A percentile compares a stretch with the other conserved stretches of the same genome.
phyloP scores from a whole-genome alignment of 164 flowering plant species.

The Vitis rupestris region DNA sequence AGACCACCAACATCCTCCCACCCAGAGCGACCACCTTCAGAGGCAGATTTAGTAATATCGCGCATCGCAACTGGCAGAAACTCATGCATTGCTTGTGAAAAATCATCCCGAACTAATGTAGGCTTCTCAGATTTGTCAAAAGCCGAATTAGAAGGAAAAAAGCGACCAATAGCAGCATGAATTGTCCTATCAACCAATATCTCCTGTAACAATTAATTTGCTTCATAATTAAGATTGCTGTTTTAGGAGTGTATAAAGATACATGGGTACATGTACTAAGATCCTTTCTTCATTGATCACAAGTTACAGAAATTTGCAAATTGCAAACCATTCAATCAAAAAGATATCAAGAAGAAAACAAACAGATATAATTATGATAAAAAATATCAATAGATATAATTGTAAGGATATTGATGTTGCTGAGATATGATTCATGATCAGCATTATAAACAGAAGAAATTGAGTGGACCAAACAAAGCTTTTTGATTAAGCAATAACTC shows the following conservation, averaged over 20 bases:
- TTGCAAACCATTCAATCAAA: background rate
- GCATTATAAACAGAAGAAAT: background rate
- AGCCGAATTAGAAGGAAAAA: slow-evolving; percentile 36
- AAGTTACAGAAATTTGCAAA: background rate
- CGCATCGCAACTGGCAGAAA: slow-evolving; percentile 96
- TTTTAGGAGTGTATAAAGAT: too few species aligned
- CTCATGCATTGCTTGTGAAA: slow-evolving; percentile 73
- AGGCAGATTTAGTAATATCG: slow-evolving; percentile 71
- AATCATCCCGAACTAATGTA: slow-evolving; percentile 60
- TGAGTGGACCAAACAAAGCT: background rate
- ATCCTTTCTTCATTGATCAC: background rate
- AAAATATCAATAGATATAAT: background rate
- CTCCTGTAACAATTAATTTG: slow-evolving; percentile 48
- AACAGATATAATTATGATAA: background rate
- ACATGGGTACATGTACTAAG: background rate
- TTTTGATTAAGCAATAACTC: background rate
- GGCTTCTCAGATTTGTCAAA: slow-evolving; percentile 32
- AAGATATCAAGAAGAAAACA: background rate
- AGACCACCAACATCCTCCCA: slow-evolving; percentile 99
- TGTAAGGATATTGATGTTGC: background rate
- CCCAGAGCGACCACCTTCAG: slow-evolving; percentile 79
- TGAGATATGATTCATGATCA: background rate
- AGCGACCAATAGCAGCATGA: slow-evolving; percentile 80
- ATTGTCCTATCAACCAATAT: slow-evolving; percentile 89
- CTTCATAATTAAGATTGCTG: background rate